Evolutionary conservation across 2,329 filamentous ascomycete species (phyloP).

Genomic region (Penicillium sp.): DNA sequence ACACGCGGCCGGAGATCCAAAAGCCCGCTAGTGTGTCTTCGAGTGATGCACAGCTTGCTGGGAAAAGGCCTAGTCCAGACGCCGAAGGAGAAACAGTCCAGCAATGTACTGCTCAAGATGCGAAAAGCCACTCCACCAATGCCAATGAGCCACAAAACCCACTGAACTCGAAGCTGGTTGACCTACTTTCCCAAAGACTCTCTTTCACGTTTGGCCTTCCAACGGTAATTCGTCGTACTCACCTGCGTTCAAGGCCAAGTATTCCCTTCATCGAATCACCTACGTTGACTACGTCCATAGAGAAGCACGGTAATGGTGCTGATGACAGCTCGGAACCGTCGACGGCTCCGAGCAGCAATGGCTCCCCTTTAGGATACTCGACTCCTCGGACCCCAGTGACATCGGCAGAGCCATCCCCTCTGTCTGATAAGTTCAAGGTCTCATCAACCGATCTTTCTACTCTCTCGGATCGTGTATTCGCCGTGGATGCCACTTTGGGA

Average conservation of each 20-base stretch:
- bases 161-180: conserved; percentile 31
- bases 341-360: conserved; percentile 27
- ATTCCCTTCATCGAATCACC: conserved; percentile 26
- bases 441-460: background rate
- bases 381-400: conserved; percentile 38
- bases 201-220: conserved; percentile 40
- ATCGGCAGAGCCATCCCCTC: conserved; percentile 31
- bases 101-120: background rate
- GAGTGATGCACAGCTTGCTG: background rate
- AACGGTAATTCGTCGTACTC: conserved; percentile 41
- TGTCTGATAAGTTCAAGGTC: conserved; percentile 11
- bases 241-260: conserved; percentile 34
- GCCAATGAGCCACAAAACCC: conserved; percentile 16
- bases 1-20: background rate
- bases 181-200: conserved; percentile 37
- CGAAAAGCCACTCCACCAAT: background rate
- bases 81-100: background rate
- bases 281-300: conserved; percentile 1
- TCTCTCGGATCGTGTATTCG: background rate
- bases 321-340: conserved; percentile 37
- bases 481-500: background rate
- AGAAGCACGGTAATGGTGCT: conserved; percentile 28
- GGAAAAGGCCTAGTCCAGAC: background rate
- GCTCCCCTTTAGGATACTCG: conserved; percentile 32
- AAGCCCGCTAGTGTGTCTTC: background rate